These are phyloP conservation scores for Sungouiozyma intestinalis DNA, from an alignment of 805 yeast species.

Conservation along the genomic window DNA sequence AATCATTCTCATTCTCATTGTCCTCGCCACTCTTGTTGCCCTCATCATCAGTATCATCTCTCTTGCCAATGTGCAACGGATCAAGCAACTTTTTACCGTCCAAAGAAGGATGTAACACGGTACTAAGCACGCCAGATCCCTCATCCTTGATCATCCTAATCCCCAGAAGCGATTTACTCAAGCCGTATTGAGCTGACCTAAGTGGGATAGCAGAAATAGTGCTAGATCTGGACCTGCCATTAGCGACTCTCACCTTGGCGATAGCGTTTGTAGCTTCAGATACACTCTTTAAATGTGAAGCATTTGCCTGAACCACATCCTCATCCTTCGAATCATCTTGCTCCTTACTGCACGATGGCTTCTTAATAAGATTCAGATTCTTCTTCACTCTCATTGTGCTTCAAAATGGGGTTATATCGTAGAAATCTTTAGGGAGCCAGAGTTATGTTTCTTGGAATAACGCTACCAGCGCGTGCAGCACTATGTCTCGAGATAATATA, in stretches of 20 bases:
- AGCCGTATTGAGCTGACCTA: neutral
- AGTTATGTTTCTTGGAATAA: too few relatives aligned
- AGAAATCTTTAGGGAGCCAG: too few relatives aligned
- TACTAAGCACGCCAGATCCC: neutral
- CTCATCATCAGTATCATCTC: conserved; percentile 1
- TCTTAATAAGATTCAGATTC: neutral
- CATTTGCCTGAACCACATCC: neutral
- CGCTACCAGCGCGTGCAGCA: too few relatives aligned
- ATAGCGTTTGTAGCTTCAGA: neutral
- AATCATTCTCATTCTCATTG: conserved; percentile 20
- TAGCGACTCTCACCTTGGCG: neutral
- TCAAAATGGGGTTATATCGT: too few relatives aligned
- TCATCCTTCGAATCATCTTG: neutral
- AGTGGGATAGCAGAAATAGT: neutral
- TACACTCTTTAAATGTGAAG: neutral
- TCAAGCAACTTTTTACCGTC: neutral
- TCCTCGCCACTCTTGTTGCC: conserved; percentile 4
- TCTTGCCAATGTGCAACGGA: neutral
- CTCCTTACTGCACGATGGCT: conserved; percentile 1
- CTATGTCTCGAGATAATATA: too few relatives aligned
- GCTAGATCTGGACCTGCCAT: neutral
- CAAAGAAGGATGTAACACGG: neutral
- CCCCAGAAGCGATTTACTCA: conserved; percentile 1
- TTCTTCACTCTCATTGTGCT: neutral
- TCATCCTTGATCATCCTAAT: conserved; percentile 1